These are phyloP conservation scores for Alnus rubra DNA, from an alignment of 306 rosid species.

Conservation along the genomic window DNA sequence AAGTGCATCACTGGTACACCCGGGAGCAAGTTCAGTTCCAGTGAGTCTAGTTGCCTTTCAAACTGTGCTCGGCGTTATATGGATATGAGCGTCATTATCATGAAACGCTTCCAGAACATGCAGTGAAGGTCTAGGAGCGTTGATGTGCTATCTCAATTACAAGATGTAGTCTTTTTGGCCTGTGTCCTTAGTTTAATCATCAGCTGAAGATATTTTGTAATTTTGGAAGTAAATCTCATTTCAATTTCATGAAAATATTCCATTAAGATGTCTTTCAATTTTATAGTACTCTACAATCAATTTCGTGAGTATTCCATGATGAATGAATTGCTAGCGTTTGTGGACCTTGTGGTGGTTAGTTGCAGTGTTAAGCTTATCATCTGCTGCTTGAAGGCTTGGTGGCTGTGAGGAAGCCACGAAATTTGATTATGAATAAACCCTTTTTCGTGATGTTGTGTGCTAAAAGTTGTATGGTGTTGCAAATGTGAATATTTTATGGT, in stretches of 20 bases:
- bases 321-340: background rate
- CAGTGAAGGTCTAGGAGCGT: slow-evolving; percentile 41
- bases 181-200: slow-evolving; percentile 4
- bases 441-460: too few relatives aligned
- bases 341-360: background rate
- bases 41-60: slow-evolving; percentile 68
- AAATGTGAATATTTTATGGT: too few relatives aligned
- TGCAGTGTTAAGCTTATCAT: background rate
- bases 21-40: slow-evolving; percentile 85
- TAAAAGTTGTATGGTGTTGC: too few relatives aligned
- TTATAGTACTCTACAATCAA: background rate
- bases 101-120: slow-evolving; percentile 77
- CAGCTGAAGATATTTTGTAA: slow-evolving; percentile 15
- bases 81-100: slow-evolving; percentile 66
- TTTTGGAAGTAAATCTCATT: background rate
- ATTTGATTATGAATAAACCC: too few relatives aligned
- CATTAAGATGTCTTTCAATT: background rate
- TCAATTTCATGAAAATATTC: background rate
- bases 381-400: background rate
- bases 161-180: slow-evolving; percentile 11
- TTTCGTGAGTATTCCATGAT: background rate
- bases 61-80: slow-evolving; percentile 84
- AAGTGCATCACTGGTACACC: slow-evolving; percentile 82
- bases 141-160: slow-evolving; percentile 12
- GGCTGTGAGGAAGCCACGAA: too few relatives aligned